Evolutionary conservation across 805 yeast genomes (phyloP), one percentile per base, ranked within the genome.

Genomic region (Nakazawaea molendinolei): DNA sequence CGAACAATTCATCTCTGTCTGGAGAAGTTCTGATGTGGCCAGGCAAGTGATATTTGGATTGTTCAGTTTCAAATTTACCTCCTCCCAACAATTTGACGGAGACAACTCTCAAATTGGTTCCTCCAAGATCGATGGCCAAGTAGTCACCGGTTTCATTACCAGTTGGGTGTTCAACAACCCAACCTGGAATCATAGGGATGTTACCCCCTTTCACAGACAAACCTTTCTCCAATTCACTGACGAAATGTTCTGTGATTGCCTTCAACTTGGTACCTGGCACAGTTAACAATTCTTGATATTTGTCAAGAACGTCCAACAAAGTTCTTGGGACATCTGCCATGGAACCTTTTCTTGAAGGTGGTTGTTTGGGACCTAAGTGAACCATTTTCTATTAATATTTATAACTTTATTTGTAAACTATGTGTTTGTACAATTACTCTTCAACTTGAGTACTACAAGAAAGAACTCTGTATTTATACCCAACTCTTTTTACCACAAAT

Each of bases 21-120:
- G 68, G 55, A 20, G 95, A 86, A 28, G 94, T 81, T 74, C 96
- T 81, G 68, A 86, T 74, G 44, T 65, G 60, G 25, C 66, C 66
- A 36, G 96, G 95, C 60, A 92, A 70, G 36, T 81, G 74, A 61
- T 78, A 92, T 63, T 92, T 92, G 49, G 85, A 75, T 64, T 92
- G 98, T 28, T 81, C 76, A 35, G 94, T 81, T 56, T 82, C 90
- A 53, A 92, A 87, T 56, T 84, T 76, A 48, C 84, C 73, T 58
- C 80, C 70, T 45, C 98, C 98, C 36, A 79, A 76, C 19, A 60
- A 46, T 31, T 53, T 56, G 23, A 60, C 65, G 55, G 69, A 57
- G 31, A 74, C 80, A 28, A 74, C 76, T 55, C 79, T 62, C 54
- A 74, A 61, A 58, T 74, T 74, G 40, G 80, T 74, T 50, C 80